Evolutionary conservation across 1,139 yeast genomes (phyloP), one percentile per base, ranked within the genome.

Genomic region (Sugiyamaella castrensis): DNA sequence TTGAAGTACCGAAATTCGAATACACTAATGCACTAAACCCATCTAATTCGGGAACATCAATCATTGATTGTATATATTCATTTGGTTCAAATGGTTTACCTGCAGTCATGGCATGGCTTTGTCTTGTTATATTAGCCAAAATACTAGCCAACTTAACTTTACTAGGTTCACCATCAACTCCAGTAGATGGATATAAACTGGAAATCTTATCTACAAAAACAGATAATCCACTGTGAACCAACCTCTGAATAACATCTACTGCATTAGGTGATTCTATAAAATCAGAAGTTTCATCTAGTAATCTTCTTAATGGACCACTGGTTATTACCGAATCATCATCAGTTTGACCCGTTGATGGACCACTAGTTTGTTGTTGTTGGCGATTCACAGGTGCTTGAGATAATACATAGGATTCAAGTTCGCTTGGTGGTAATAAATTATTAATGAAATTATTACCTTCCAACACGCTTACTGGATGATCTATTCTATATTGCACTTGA

Each of bases 21-120:
- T 91, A 91, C 8, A 91, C 92, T 59, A 89, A 78, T 4, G 97
- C 97, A 68, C 95, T 83, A 60, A 91, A 78, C 53, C 89, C 96
- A 58, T 87, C 95, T 54, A 91, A 75, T 54, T 82, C 89, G 26
- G 80, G 82, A 31, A 80, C 71, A 47, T 66, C 66, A 48, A 72
- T 72, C 72, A 76, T 73, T 8, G 69, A 71, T 11, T 66, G 67
- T 12, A 76, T 65, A 46, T 77, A 77, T 47, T 75, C 79, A 55
- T 77, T 77, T 35, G 73, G 73, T 33, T 74, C 77, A 50, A 75
- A 71, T 27, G 76, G 75, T 7, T 69, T 64, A 28, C 72, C 74
- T 46, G 72, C 73, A 33, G 78, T 71, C 59, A 85, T 68, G 32
- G 76, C 75, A 52, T 76, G 79, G 37, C 85, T 80, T 62, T 85